Evolutionary conservation across 495 filamentous ascomycete genomes (phyloP).

Genomic region (Neurospora sp.): DNA sequence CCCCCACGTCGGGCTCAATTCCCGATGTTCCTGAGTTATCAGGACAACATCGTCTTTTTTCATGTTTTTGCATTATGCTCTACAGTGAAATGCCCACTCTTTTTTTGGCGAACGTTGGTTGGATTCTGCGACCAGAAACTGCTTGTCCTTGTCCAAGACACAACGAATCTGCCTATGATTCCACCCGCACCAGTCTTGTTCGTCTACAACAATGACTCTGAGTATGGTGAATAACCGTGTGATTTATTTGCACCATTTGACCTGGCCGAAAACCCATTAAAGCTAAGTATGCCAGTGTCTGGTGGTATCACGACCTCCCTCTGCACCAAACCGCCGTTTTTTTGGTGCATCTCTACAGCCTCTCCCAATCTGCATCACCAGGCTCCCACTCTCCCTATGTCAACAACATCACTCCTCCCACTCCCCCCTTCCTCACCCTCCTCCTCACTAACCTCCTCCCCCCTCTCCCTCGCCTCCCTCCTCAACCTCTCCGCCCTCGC

Average conservation of each 20-base stretch:
- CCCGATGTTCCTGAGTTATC: neutral
- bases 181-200: neutral
- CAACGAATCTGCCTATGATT: neutral
- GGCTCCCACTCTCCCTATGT: too few relatives aligned
- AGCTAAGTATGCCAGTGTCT: neutral
- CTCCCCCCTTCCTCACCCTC: slow-evolving; percentile 43
- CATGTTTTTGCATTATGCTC: neutral
- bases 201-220: neutral
- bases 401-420: too few relatives aligned
- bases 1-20: neutral
- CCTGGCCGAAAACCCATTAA: too few relatives aligned
- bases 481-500: slow-evolving; percentile 55
- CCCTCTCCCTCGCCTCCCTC: slow-evolving; percentile 60
- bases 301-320: neutral
- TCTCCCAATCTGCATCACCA: neutral
- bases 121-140: neutral
- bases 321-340: neutral
- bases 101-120: neutral
- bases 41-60: neutral
- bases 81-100: neutral
- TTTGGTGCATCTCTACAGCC: too few relatives aligned
- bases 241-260: too few relatives aligned
- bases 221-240: neutral
- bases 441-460: slow-evolving; percentile 58
- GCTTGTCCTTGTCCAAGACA: neutral